Evolutionary conservation across 2,329 filamentous ascomycete species (phyloP), one percentile per base, ranked within the genome.

Genomic region (Biscogniauxia marginata): DNA sequence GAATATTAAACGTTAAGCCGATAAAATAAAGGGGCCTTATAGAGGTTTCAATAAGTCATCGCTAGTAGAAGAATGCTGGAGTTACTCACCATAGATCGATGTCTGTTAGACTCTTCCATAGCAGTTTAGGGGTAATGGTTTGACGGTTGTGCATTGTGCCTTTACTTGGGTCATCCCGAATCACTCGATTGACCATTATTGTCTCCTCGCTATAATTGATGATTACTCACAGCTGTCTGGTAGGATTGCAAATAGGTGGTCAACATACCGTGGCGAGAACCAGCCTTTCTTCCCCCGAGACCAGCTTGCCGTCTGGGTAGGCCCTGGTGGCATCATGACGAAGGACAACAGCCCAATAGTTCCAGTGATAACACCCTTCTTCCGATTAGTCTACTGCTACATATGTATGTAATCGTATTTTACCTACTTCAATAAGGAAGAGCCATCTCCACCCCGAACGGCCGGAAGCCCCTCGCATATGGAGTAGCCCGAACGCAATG

Each of bases 61-160:
- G n/a, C 5, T 11, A 13, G 9, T 25, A 0, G 13, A 7, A n/a
- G 3, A 30, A 30, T 24, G 9, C 24, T 7, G 34, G 1, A 1
- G 49, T 30, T 49, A n/a, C 39, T 56, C 48, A 67, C 65, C 80
- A 85, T 53, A 85, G 71, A 57, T 84, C 79, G 48, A 81, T 79
- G 61, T 85, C 82, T 9, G 73, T 74, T 2, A 82, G 62, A 3
- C 76, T 74, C 22, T 77, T 66, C 77, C 78, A 81, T 5, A 83
- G 73, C 6, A 73, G 68, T 3, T 65, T 71, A 0, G 72, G 74
- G 0, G 78, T 82, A 49, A 84, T 75, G 2, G 77, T 76, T 65
- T 84, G 74, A 9, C 81, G 77, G 59, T 84, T 84, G 65, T 84
- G 79, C 79, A 85, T 83, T 52, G 78, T 77, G 46, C 79, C 79